Base-by-base conservation (phyloP, 495 filamentous ascomycete species). In the Xylaria telfairii region DNA sequence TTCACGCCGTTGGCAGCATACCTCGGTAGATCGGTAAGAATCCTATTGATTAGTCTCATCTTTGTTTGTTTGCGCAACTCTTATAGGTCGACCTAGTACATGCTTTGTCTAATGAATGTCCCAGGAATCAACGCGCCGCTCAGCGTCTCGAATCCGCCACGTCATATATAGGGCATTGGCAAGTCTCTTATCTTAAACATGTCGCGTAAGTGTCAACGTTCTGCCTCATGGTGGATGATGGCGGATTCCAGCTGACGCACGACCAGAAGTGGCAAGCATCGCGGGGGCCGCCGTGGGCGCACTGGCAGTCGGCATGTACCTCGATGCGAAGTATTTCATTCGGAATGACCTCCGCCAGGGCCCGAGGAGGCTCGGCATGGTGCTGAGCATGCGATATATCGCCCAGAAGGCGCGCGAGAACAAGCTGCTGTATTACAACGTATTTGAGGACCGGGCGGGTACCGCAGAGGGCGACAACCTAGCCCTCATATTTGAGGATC, bases 401-500 rank as follows among this genome's bases (percentile, higher is more conserved):
- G 57, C 64, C 26, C 28, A 64, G 32, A 42, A 65, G 19, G 24
- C 68, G 19, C 42, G 60, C n/a, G 54, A 64, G 9, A 76, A 78
- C 61, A 73, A 74, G 49, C 5, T 76, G 8, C 71, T 76, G 1
- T 51, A 72, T 17, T 83, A 80, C 66, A 65, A 82, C 56, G 28
- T 75, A 10, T 62, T 83, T 17, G 75, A 82, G 69, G 77, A 79
- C 8, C 78, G 76, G 26, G 79, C 78, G 12, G 51, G 63, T 12
- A 73, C 51, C 19, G 67, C 69, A 1, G 70, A 53, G 37, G 76
- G 78, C 12, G 32, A 78, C n/a, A 51, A 74, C 19, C 49, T 72
- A 1, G 82, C 77, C 65, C 74, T 83, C 21, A 73, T 81, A 28
- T 83, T 82, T 60, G 79, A 83, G 56, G 81, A 76, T 26, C 73